phyloP scores from a whole-genome alignment of 176 grass and related monocot genomes.

The Cocos nucifera region DNA sequence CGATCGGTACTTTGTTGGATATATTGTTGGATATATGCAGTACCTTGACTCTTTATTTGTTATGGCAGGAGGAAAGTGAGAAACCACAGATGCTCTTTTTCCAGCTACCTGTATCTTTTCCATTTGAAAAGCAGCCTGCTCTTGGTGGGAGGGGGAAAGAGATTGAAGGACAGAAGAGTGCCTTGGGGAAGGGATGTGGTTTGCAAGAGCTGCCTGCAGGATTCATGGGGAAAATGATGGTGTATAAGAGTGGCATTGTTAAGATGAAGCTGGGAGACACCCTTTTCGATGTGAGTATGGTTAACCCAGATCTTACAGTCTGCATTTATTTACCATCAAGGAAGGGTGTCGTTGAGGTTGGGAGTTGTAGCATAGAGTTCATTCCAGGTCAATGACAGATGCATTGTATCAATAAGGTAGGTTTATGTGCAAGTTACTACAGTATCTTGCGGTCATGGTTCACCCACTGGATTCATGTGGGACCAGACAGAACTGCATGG shows the following conservation, averaged over 20 bases:
- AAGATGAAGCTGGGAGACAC: constrained; percentile 82
- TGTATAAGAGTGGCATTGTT: constrained; percentile 73
- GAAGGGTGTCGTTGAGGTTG: too few species aligned
- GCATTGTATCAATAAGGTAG: too few species aligned
- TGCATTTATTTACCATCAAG: too few species aligned
- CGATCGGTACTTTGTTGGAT: constrained; percentile 3
- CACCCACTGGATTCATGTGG: too few species aligned
- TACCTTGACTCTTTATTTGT: constrained; percentile 10
- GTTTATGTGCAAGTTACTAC: too few species aligned
- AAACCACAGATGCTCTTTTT: constrained; percentile 56
- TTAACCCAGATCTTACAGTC: too few species aligned
- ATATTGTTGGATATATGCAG: not conserved
- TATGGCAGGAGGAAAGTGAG: constrained; percentile 25
- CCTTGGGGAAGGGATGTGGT: constrained; percentile 33
- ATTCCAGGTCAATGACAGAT: too few species aligned
- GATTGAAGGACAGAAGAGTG: constrained; percentile 13
- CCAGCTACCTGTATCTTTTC: constrained; percentile 59
- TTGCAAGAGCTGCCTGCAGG: constrained; percentile 55
- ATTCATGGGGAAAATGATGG: constrained; percentile 61
- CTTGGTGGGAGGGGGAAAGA: constrained; percentile 35
- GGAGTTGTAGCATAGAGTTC: too few species aligned
- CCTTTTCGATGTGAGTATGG: constrained; percentile 54
- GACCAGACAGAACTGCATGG: too few species aligned
- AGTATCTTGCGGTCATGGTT: too few species aligned
- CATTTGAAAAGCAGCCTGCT: constrained; percentile 15